Evolutionary conservation across 2,329 filamentous ascomycete genomes (phyloP).

Genomic region (Ophiosphaerella korrae): DNA sequence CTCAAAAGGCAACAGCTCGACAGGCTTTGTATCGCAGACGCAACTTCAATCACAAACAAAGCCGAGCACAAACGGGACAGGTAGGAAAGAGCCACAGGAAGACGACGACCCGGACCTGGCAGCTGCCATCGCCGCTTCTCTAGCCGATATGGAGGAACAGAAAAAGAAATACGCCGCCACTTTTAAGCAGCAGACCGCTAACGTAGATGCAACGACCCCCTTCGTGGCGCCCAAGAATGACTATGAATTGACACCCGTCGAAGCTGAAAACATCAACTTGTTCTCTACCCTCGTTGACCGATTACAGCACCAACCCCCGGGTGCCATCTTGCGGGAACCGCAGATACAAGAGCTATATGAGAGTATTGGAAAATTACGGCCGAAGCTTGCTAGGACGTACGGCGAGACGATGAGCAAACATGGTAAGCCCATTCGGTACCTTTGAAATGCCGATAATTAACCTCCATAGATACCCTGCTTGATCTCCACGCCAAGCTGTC

Average conservation of each 20-base stretch:
- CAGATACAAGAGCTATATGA: conserved; percentile 99
- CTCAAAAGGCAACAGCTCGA: conserved; percentile 72
- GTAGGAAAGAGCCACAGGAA: conserved; percentile 59
- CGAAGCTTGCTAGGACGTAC: conserved; percentile 92
- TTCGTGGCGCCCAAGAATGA: conserved; percentile 79
- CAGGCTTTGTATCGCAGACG: conserved; percentile 73
- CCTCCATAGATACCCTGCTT: conserved; percentile 75
- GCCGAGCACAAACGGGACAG: conserved; percentile 40
- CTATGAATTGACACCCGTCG: conserved; percentile 89
- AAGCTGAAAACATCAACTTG: conserved; percentile 96
- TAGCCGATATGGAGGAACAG: conserved; percentile 97
- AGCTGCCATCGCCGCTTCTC: conserved; percentile 90
- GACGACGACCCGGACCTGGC: conserved; percentile 93
- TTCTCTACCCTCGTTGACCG: conserved; percentile 94
- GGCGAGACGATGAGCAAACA: conserved; percentile 99
- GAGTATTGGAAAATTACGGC: conserved; percentile 89
- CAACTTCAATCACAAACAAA: conserved; percentile 52
- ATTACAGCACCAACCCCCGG: conserved; percentile 90
- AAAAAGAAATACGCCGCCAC: conserved; percentile 87
- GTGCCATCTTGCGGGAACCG: conserved; percentile 93
- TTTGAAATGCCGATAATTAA: conserved; percentile 38
- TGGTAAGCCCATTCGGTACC: conserved; percentile 60
- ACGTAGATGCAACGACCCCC: conserved; percentile 53
- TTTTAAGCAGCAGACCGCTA: conserved; percentile 77
- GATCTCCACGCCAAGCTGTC: conserved; percentile 95